Evolutionary conservation across 1,139 yeast species (phyloP).

Genomic region (Sugiyamaella pinicola): DNA sequence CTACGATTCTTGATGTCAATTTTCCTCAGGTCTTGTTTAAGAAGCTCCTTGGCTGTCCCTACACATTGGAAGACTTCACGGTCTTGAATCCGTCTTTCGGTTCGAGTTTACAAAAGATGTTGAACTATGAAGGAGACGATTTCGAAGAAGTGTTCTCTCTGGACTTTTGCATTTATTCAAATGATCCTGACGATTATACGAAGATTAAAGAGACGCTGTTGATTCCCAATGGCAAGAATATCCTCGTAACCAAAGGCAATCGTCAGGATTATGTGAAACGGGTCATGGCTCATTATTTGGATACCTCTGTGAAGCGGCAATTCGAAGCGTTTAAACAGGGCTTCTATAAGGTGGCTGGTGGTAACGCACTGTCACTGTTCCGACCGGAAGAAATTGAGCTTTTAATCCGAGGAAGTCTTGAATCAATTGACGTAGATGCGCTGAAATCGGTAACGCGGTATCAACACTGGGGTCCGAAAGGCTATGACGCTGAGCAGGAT

Average conservation of each 20-base stretch:
- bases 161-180: slow-evolving; percentile 49
- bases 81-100: slow-evolving; percentile 71
- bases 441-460: slow-evolving; percentile 74
- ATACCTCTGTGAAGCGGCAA: slow-evolving; percentile 55
- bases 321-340: slow-evolving; percentile 66
- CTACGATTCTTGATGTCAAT: slow-evolving; percentile 77
- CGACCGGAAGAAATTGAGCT: slow-evolving; percentile 79
- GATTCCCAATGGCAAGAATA: slow-evolving; percentile 56
- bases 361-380: slow-evolving; percentile 76
- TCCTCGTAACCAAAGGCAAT: slow-evolving; percentile 58
- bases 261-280: slow-evolving; percentile 60
- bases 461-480: slow-evolving; percentile 55
- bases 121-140: slow-evolving; percentile 49
- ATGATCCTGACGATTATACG: slow-evolving; percentile 26
- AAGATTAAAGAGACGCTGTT: slow-evolving; percentile 48
- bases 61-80: slow-evolving; percentile 63
- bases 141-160: slow-evolving; percentile 52
- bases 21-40: slow-evolving; percentile 80
- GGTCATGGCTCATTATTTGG: slow-evolving; percentile 63
- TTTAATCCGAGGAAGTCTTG: slow-evolving; percentile 75
- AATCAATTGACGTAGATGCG: slow-evolving; percentile 65
- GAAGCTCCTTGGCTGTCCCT: slow-evolving; percentile 60
- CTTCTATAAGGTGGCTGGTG: slow-evolving; percentile 73
- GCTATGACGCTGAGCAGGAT: slow-evolving; percentile 43
- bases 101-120: slow-evolving; percentile 55